Evolutionary conservation across 202 grass and related monocot genomes (phyloP).

Genomic region (Panicum virgatum): DNA sequence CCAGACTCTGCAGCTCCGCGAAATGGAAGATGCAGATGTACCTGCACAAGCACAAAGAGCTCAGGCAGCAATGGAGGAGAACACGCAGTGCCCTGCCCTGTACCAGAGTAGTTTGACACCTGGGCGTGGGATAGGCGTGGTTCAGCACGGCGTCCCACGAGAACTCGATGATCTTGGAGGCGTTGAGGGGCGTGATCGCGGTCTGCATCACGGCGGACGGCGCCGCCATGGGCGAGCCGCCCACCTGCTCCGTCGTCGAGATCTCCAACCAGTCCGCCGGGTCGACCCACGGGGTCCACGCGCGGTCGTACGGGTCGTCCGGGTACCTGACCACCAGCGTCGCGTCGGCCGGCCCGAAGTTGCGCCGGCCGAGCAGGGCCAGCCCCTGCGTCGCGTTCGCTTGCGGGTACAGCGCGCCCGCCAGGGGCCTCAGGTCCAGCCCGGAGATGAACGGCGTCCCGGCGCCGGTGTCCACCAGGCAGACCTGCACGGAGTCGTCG

Average conservation of each 20-base stretch:
- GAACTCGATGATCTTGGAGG: slow-evolving; percentile 32
- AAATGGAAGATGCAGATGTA: slow-evolving; percentile 43
- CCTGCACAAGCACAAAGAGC: neutral
- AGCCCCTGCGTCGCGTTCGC: slow-evolving; percentile 42
- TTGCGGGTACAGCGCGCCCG: slow-evolving; percentile 30
- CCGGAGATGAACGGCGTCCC: slow-evolving; percentile 56
- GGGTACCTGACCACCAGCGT: slow-evolving; percentile 47
- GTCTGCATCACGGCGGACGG: slow-evolving; percentile 64
- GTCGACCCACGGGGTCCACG: slow-evolving; percentile 40
- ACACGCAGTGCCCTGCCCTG: neutral
- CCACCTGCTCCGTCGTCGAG: slow-evolving; percentile 38
- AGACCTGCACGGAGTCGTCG: slow-evolving; percentile 44
- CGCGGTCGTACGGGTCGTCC: slow-evolving; percentile 50
- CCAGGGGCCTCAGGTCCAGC: slow-evolving; percentile 48
- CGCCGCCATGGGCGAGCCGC: neutral
- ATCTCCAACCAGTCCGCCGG: neutral
- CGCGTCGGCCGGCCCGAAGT: neutral
- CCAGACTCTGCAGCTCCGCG: slow-evolving; percentile 45
- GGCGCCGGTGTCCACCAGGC: slow-evolving; percentile 45
- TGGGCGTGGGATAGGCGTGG: slow-evolving; percentile 6
- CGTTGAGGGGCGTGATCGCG: slow-evolving; percentile 43
- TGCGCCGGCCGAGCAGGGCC: neutral
- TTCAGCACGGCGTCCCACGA: slow-evolving; percentile 15
- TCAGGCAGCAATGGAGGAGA: neutral
- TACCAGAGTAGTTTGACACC: neutral